Conservation (phyloP, 106 monocot genomes). For the Phalaenopsis equestris region DNA sequence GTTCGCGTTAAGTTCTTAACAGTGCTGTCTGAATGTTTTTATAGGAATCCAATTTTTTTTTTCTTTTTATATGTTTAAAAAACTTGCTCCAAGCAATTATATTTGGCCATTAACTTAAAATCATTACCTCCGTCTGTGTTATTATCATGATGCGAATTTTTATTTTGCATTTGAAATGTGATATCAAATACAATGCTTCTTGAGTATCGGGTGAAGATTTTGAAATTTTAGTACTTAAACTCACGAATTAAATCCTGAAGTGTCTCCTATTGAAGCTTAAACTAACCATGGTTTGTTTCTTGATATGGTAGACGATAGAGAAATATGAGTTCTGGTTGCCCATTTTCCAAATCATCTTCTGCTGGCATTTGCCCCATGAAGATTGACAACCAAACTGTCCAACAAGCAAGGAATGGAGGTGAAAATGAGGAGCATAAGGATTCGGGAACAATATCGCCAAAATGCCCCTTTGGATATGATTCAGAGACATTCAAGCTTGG, state of each 20-base stretch:
- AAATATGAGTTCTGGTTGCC: conserved; percentile 81
- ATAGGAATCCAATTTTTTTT: background rate
- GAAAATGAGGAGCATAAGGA: conserved; percentile 27
- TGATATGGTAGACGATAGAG: conserved; percentile 8
- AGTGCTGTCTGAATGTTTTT: background rate
- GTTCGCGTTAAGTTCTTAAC: no score
- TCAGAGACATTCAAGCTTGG: conserved; percentile 89
- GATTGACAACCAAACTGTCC: conserved; percentile 12
- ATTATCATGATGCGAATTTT: background rate
- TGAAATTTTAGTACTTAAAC: background rate
- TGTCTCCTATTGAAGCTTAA: background rate
- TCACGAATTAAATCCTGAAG: background rate
- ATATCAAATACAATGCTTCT: background rate
- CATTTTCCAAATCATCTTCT: conserved; percentile 62
- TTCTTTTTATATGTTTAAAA: background rate
- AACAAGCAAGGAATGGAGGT: background rate
- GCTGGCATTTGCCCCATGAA: conserved; percentile 54
- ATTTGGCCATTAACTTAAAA: background rate
- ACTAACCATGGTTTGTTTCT: background rate
- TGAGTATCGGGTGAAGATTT: background rate
- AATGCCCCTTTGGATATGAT: conserved; percentile 95
- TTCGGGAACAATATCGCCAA: conserved; percentile 47
- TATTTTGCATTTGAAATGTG: background rate
- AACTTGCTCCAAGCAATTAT: background rate
- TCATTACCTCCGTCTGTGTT: background rate